A percentile compares a stretch with the other conserved stretches of the same genome.
phyloP scores from a whole-genome alignment of 1,139 yeast genomes.

The Yamadazyma songkhlaensis region DNA sequence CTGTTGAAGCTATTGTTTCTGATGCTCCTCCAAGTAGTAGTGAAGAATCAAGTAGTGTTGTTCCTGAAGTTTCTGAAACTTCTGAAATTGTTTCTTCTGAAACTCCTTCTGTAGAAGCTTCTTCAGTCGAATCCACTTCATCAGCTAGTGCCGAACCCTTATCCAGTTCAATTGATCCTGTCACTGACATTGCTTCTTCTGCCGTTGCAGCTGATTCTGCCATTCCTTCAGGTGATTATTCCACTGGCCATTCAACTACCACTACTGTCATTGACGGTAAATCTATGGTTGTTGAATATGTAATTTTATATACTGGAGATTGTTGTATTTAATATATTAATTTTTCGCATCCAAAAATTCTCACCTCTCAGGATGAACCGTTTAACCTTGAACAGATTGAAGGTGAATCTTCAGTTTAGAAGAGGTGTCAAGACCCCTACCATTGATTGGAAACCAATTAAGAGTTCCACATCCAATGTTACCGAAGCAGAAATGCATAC shows the following conservation, averaged over 20 bases:
- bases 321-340: constrained; percentile 13
- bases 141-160: constrained; percentile 6
- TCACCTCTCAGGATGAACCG: neutral
- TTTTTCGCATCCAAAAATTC: constrained; percentile 2
- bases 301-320: constrained; percentile 27
- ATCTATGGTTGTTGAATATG: constrained; percentile 30
- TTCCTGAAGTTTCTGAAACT: constrained; percentile 1
- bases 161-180: constrained; percentile 5
- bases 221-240: constrained; percentile 23
- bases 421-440: constrained; percentile 60
- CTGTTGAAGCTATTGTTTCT: constrained; percentile 1
- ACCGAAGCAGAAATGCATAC: constrained; percentile 40
- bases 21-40: neutral
- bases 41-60: too few species aligned
- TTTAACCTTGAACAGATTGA: neutral
- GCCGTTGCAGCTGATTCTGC: constrained; percentile 5
- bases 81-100: too few species aligned
- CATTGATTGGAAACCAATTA: constrained; percentile 82
- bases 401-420: constrained; percentile 4
- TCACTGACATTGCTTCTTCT: neutral
- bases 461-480: constrained; percentile 46
- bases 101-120: constrained; percentile 8
- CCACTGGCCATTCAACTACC: constrained; percentile 23
- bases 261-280: constrained; percentile 25
- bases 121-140: constrained; percentile 8